Percentiles rank a stretch among this genome's conserved stretches.
Evolutionary conservation across 2,329 filamentous ascomycete species (phyloP).

Genomic region (Pseudogymnoascus sp.): DNA sequence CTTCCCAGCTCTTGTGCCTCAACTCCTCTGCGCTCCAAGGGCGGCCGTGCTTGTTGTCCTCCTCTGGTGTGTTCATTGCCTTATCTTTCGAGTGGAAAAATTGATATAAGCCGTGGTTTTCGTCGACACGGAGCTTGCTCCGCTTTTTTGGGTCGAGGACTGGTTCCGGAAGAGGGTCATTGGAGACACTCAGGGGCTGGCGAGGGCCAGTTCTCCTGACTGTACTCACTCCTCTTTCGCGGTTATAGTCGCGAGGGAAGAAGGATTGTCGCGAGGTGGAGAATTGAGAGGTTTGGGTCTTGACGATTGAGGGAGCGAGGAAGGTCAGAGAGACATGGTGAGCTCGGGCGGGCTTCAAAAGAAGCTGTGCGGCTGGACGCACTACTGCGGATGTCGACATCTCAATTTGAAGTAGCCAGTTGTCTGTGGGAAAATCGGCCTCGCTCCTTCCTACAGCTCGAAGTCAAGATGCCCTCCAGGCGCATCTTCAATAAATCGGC

Average conservation of each 20-base stretch:
- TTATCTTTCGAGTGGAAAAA: constrained; percentile 72
- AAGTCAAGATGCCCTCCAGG: constrained; percentile 6
- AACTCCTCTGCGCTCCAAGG: constrained; percentile 81
- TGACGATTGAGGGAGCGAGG: constrained; percentile 26
- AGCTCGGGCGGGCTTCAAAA: constrained; percentile 16
- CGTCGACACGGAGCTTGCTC: constrained; percentile 46
- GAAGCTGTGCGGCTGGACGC: constrained; percentile 20
- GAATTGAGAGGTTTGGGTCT: constrained; percentile 26
- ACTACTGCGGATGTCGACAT: constrained; percentile 26
- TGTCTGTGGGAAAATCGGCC: constrained; percentile 2
- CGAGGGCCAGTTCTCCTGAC: constrained; percentile 68
- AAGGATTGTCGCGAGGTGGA: constrained; percentile 24
- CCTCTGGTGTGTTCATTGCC: constrained; percentile 61
- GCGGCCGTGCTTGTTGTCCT: constrained; percentile 65
- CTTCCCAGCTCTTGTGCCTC: constrained; percentile 83
- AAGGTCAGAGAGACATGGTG: constrained; percentile 24
- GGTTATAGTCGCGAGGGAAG: constrained; percentile 61
- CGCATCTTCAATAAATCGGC: constrained; percentile 1
- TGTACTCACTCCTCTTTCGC: constrained; percentile 70
- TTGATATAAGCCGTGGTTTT: constrained; percentile 79
- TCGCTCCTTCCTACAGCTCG: constrained; percentile 7
- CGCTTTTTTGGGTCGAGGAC: constrained; percentile 50
- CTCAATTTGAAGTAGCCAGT: constrained; percentile 18
- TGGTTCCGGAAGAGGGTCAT: constrained; percentile 65
- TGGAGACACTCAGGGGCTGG: constrained; percentile 64